Percentiles rank a stretch among this genome's conserved stretches.
Evolutionary conservation across 768 basidiomycete genomes (phyloP).

Genomic region (Tephrocybe rancida): DNA sequence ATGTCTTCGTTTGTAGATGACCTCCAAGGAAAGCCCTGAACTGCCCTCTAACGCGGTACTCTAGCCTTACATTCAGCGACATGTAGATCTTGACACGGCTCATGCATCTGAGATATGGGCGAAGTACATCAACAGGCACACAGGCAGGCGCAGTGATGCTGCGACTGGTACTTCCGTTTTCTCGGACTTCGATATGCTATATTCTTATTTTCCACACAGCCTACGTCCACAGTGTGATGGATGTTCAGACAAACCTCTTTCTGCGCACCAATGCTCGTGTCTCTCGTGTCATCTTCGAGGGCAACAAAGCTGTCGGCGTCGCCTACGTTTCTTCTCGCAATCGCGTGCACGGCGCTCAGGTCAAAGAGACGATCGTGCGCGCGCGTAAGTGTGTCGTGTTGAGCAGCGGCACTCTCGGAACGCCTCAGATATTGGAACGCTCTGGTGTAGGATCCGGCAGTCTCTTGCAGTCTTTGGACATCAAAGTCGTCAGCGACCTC

Average conservation of each 20-base stretch:
- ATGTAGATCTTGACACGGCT: constrained; percentile 53
- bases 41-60: background rate
- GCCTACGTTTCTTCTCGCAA: constrained; percentile 69
- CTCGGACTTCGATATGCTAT: background rate
- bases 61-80: background rate
- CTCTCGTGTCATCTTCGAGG: constrained; percentile 72
- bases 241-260: constrained; percentile 66
- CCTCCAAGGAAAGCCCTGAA: constrained; percentile 47
- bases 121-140: constrained; percentile 76
- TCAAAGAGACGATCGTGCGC: constrained; percentile 64
- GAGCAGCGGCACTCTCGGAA: constrained; percentile 68
- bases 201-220: constrained; percentile 33
- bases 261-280: constrained; percentile 69
- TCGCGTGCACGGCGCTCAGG: constrained; percentile 49
- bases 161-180: constrained; percentile 50
- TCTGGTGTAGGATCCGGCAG: constrained; percentile 64
- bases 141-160: constrained; percentile 71
- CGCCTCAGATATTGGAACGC: constrained; percentile 74
- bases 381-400: constrained; percentile 70
- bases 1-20: constrained; percentile 47
- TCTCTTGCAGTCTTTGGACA: constrained; percentile 55
- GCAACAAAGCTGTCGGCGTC: constrained; percentile 70
- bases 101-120: constrained; percentile 76
- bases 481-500: constrained; percentile 68
- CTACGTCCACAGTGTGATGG: constrained; percentile 74